Conservation (phyloP, 495 filamentous ascomycete genomes). For the Viridothelium virens region DNA sequence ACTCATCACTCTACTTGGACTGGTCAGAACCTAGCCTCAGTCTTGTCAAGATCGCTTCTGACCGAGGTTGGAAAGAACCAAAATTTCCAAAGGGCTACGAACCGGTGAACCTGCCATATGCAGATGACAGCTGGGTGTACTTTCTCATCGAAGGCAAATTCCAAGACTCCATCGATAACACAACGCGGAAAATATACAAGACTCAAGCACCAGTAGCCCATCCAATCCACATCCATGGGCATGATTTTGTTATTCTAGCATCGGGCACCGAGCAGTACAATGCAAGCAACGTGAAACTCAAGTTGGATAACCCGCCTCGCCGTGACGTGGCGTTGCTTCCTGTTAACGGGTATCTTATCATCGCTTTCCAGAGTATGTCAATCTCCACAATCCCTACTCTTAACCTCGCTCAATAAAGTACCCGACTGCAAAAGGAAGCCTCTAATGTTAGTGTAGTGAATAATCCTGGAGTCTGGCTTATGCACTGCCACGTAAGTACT, state of each 20-base stretch:
- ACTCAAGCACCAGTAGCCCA: conserved; percentile 10
- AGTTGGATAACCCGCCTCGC: conserved; percentile 29
- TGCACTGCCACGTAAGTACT: not conserved
- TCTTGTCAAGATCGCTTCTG: conserved; percentile 12
- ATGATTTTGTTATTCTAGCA: conserved; percentile 30
- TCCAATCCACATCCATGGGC: conserved; percentile 33
- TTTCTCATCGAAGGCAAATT: conserved; percentile 30
- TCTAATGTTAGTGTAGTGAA: not conserved
- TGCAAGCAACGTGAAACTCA: conserved; percentile 9
- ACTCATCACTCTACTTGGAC: conserved; percentile 29
- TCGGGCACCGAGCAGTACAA: conserved; percentile 16
- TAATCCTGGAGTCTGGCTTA: not conserved
- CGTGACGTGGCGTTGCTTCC: conserved; percentile 31
- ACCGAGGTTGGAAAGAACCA: conserved; percentile 17
- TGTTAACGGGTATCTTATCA: conserved; percentile 25
- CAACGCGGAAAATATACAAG: not conserved
- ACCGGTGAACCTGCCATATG: conserved; percentile 27
- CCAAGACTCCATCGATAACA: conserved; percentile 13
- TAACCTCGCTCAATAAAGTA: no score
- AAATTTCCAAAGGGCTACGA: conserved; percentile 23
- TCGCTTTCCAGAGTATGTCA: conserved; percentile 27
- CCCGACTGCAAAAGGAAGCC: no score
- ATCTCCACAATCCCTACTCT: no score
- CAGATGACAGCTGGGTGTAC: conserved; percentile 31
- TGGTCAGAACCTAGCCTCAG: conserved; percentile 30